Evolutionary conservation across 163 green algal genomes (phyloP).

Genomic region (Scenedesmus sp.): DNA sequence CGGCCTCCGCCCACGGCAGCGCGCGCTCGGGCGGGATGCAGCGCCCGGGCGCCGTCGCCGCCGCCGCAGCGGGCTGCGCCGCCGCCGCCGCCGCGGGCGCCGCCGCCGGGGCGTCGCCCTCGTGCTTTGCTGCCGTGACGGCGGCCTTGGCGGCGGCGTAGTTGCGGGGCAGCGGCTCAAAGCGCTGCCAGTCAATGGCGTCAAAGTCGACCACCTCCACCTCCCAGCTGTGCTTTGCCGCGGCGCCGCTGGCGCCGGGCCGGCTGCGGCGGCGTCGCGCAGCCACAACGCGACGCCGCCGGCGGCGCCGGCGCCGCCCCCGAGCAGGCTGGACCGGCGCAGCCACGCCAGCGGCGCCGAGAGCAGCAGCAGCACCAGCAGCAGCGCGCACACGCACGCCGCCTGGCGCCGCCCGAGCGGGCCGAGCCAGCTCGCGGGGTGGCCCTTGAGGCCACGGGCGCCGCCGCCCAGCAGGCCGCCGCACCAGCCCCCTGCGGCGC

Average conservation of each 20-base stretch:
- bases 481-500: neutral
- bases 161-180: neutral
- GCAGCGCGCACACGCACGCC: neutral
- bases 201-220: slow-evolving; percentile 12
- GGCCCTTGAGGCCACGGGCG: neutral
- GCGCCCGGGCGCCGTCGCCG: no score
- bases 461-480: neutral
- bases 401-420: no score
- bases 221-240: no score
- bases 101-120: neutral
- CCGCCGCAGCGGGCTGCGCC: neutral
- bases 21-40: slow-evolving; percentile 3
- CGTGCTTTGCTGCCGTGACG: neutral
- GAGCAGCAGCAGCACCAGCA: slow-evolving; percentile 19
- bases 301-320: no score
- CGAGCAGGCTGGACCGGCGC: no score
- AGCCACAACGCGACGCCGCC: no score
- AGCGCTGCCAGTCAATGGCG: neutral
- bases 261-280: no score
- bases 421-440: neutral
- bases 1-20: slow-evolving; percentile 1
- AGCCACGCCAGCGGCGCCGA: neutral
- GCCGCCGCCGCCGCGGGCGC: slow-evolving; percentile 9
- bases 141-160: slow-evolving; percentile 4
- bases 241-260: no score